A percentile compares a stretch with the other conserved stretches of the same genome.
phyloP scores from a whole-genome alignment of 352 stramenopile species.

The Phytophthora crassamura region DNA sequence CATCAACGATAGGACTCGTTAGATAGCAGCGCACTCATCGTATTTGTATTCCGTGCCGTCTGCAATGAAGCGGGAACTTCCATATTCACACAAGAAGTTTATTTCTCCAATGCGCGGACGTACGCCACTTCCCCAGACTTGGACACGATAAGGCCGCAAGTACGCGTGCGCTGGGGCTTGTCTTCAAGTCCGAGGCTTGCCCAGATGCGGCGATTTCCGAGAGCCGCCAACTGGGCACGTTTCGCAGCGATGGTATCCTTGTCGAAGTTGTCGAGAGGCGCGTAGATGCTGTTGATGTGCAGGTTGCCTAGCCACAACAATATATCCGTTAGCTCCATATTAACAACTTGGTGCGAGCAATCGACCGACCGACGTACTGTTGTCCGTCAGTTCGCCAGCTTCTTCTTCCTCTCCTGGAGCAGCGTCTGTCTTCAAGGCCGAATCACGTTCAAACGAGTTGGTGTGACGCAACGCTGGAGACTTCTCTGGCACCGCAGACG shows the following conservation, averaged over 20 bases:
- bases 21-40: constrained; percentile 24
- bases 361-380: constrained; percentile 40
- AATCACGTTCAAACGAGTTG: constrained; percentile 62
- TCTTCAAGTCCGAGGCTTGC: constrained; percentile 86
- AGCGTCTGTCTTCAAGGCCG: constrained; percentile 40
- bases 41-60: constrained; percentile 47
- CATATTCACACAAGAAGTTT: constrained; percentile 19
- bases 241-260: constrained; percentile 86
- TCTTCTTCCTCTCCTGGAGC: constrained; percentile 62
- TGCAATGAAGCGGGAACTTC: constrained; percentile 30
- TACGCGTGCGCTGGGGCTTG: constrained; percentile 60
- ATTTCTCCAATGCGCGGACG: constrained; percentile 74
- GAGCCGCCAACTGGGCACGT: constrained; percentile 70
- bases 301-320: constrained; percentile 49
- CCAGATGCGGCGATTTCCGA: constrained; percentile 86
- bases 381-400: constrained; percentile 72
- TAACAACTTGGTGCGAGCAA: constrained; percentile 6
- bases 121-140: constrained; percentile 78
- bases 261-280: constrained; percentile 78
- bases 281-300: constrained; percentile 74
- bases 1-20: not conserved
- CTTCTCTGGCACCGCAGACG: constrained; percentile 49
- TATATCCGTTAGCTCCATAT: no score
- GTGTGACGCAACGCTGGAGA: constrained; percentile 36
- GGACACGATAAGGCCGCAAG: constrained; percentile 72